A percentile compares a stretch with the other conserved stretches of the same genome.
These are phyloP conservation scores for Bertia moriformis DNA, from an alignment of 2,329 filamentous ascomycete species.

Conservation along the genomic window DNA sequence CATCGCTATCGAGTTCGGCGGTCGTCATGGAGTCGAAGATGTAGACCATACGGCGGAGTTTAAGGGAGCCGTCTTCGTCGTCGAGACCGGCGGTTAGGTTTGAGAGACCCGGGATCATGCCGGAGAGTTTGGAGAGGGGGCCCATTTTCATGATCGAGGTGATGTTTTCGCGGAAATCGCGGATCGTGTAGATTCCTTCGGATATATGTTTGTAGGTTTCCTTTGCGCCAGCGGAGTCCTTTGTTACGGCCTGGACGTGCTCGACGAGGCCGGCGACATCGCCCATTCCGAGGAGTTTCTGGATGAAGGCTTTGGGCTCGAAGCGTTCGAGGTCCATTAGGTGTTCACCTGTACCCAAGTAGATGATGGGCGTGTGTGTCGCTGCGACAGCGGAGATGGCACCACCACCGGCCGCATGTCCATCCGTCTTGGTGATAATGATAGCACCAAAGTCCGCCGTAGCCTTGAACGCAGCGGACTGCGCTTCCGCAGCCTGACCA, in stretches of 20 bases:
- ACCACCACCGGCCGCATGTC: slow-evolving; percentile 86
- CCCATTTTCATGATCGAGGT: slow-evolving; percentile 99
- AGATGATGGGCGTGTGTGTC: slow-evolving; percentile 91
- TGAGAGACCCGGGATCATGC: slow-evolving; percentile 85
- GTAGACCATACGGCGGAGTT: slow-evolving; percentile 98
- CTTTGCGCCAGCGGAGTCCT: slow-evolving; percentile 97
- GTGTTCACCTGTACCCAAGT: slow-evolving; percentile 94
- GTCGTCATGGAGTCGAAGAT: slow-evolving; percentile 95
- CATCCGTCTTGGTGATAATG: slow-evolving; percentile 97
- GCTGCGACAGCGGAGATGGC: slow-evolving; percentile 95
- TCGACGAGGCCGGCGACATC: slow-evolving; percentile 91
- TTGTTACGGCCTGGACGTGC: slow-evolving; percentile 86
- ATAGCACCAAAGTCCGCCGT: slow-evolving; percentile 94
- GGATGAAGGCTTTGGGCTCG: slow-evolving; percentile 80
- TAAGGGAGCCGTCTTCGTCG: slow-evolving; percentile 79
- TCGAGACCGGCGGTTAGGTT: slow-evolving; percentile 94
- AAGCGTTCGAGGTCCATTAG: slow-evolving; percentile 91
- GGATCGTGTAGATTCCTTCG: slow-evolving; percentile 84
- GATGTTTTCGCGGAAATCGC: slow-evolving; percentile 91
- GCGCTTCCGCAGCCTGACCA: slow-evolving; percentile 85
- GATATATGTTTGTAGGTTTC: slow-evolving; percentile 96
- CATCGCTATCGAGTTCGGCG: slow-evolving; percentile 86
- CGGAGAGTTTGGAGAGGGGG: slow-evolving; percentile 98
- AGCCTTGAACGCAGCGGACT: slow-evolving; percentile 93
- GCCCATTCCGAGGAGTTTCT: slow-evolving; percentile 90